Conservation (phyloP, 2,329 filamentous ascomycete species). For the Beauveria bassiana region DNA sequence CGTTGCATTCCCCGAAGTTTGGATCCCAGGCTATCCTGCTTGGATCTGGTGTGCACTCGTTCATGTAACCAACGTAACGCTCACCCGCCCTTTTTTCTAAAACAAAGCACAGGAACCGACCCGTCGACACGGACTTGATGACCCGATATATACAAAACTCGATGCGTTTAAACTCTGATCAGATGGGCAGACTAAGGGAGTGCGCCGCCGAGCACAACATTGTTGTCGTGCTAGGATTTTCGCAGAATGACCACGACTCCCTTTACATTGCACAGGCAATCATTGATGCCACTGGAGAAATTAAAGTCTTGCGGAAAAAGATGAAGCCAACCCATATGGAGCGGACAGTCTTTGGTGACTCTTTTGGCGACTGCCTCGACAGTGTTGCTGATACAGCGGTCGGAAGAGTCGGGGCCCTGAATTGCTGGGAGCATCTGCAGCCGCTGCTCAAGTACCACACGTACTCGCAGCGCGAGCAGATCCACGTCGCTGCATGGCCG, state of each 20-base stretch:
- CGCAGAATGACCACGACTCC: slow-evolving; percentile 42
- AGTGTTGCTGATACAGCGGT: slow-evolving; percentile 41
- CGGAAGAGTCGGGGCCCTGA: slow-evolving; percentile 43
- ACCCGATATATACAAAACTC: slow-evolving; percentile 33
- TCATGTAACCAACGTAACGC: no score
- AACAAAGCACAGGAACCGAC: neutral
- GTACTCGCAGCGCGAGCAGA: slow-evolving; percentile 38
- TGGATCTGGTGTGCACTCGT: no score
- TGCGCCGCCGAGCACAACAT: slow-evolving; percentile 44
- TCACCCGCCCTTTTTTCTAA: no score
- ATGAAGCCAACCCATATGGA: slow-evolving; percentile 50
- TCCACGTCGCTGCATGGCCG: slow-evolving; percentile 49
- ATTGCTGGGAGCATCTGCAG: slow-evolving; percentile 46
- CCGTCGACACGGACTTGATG: no score
- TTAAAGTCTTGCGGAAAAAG: slow-evolving; percentile 49
- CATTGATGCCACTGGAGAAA: slow-evolving; percentile 39
- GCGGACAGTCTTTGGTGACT: slow-evolving; percentile 47
- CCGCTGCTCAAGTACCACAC: slow-evolving; percentile 45
- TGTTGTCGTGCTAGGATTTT: slow-evolving; percentile 45
- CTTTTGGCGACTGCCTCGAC: slow-evolving; percentile 41
- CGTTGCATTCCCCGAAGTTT: slow-evolving; percentile 47
- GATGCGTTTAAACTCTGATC: slow-evolving; percentile 38
- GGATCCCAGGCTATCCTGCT: slow-evolving; percentile 16
- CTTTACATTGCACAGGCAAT: slow-evolving; percentile 47
- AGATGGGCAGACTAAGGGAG: slow-evolving; percentile 43